Evolutionary conservation across 768 basidiomycete genomes (phyloP).

Genomic region (Termitomyces titanicus): DNA sequence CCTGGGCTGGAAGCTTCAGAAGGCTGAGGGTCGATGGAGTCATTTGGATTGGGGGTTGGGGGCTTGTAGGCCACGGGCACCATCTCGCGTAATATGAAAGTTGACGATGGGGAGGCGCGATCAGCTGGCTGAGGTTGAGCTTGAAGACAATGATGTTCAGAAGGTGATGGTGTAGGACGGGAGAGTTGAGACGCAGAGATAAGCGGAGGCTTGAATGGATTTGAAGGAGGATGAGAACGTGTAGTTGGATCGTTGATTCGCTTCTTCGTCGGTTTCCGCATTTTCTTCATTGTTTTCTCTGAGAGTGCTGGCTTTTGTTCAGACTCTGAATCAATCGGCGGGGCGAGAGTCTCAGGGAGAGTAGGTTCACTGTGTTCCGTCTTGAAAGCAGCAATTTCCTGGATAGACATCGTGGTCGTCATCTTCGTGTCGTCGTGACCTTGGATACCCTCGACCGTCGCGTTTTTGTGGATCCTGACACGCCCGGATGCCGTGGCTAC

Average conservation of each 20-base stretch:
- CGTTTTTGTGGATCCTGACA: background rate
- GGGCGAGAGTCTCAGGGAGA: background rate
- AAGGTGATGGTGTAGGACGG: background rate
- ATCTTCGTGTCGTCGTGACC: background rate
- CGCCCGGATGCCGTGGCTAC: constrained; percentile 11
- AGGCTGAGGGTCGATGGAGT: background rate
- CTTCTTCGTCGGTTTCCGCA: background rate
- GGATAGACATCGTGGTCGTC: constrained; percentile 3
- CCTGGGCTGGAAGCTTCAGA: background rate
- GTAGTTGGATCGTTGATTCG: background rate
- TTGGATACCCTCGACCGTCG: background rate
- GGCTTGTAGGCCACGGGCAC: constrained; percentile 9
- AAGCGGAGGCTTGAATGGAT: constrained; percentile 5
- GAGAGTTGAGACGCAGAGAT: constrained; percentile 1
- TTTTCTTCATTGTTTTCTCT: background rate
- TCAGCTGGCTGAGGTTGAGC: constrained; percentile 1
- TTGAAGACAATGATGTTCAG: background rate
- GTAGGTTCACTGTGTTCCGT: constrained; percentile 6
- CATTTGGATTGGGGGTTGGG: background rate
- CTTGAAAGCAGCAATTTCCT: constrained; percentile 10
- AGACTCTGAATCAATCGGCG: background rate
- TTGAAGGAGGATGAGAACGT: background rate
- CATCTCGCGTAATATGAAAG: constrained; percentile 14
- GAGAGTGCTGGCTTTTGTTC: background rate
- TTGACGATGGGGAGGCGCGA: constrained; percentile 1